Conservation (phyloP, 2,329 filamentous ascomycete species). For the Aspergillus ruber region DNA sequence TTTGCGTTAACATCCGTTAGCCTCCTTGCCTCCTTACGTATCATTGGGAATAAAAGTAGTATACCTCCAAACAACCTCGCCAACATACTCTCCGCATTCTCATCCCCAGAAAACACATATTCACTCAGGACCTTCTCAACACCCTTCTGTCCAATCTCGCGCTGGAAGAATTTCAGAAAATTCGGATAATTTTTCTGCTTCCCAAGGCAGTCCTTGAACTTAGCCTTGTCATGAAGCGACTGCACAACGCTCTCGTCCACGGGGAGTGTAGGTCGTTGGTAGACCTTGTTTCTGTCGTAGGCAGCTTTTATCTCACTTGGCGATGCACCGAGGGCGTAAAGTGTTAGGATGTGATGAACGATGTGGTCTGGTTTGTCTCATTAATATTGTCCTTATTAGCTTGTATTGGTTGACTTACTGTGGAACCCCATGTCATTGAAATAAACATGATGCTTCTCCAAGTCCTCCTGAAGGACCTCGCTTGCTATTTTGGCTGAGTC, state of each 20-base stretch:
- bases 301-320: constrained; percentile 53
- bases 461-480: constrained; percentile 68
- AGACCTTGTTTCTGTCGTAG: constrained; percentile 59
- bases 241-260: constrained; percentile 47
- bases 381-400: constrained; percentile 2
- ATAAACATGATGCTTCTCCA: constrained; percentile 68
- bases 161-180: constrained; percentile 70
- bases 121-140: constrained; percentile 58
- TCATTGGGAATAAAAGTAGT: constrained; percentile 9
- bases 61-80: constrained; percentile 59
- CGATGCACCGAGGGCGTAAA: constrained; percentile 68
- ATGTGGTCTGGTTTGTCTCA: constrained; percentile 57
- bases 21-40: constrained; percentile 1
- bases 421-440: constrained; percentile 73
- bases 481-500: constrained; percentile 59
- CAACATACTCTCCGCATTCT: constrained; percentile 62
- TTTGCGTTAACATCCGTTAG: neutral
- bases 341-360: constrained; percentile 65
- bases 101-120: constrained; percentile 62
- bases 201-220: constrained; percentile 57
- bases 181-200: constrained; percentile 61
- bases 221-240: constrained; percentile 51
- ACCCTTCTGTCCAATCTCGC: constrained; percentile 59
- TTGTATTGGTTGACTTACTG: constrained; percentile 31
- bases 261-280: constrained; percentile 55